Conservation (phyloP, 176 grass and related monocot genomes). For the Lolium multiflorum region DNA sequence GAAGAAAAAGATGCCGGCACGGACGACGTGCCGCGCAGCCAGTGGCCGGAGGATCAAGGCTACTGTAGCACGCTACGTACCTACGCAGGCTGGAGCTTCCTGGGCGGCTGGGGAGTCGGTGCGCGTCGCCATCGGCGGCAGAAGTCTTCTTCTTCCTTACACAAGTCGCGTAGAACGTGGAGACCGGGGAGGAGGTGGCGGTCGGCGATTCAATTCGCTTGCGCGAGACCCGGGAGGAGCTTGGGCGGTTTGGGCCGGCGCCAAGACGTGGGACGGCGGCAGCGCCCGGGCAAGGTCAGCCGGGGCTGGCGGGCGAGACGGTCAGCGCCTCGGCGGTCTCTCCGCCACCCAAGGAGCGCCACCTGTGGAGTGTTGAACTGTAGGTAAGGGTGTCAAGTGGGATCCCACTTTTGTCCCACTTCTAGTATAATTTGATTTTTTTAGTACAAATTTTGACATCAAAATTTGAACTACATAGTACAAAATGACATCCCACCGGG, state of each 20-base stretch:
- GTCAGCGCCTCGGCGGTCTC: background rate
- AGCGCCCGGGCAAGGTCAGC: background rate
- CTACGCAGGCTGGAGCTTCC: constrained; percentile 1
- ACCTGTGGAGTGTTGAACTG: no score
- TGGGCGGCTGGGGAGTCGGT: constrained; percentile 3
- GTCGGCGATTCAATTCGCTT: background rate
- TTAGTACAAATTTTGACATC: no score
- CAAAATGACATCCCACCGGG: no score
- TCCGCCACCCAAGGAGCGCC: background rate
- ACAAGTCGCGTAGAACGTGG: background rate
- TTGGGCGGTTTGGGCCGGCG: background rate
- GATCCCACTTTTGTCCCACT: no score
- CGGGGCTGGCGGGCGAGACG: background rate
- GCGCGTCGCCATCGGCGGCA: constrained; percentile 30
- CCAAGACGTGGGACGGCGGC: constrained; percentile 17
- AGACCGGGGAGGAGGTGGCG: background rate
- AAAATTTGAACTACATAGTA: no score
- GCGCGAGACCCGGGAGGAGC: background rate
- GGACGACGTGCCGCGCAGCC: background rate
- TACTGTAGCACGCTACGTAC: background rate
- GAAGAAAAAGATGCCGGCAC: background rate
- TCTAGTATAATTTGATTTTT: no score
- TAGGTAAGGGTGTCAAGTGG: no score
- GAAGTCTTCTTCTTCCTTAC: background rate
- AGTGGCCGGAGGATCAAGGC: background rate